phyloP scores from a whole-genome alignment of 495 filamentous ascomycete genomes.

The Neurospora discreta region DNA sequence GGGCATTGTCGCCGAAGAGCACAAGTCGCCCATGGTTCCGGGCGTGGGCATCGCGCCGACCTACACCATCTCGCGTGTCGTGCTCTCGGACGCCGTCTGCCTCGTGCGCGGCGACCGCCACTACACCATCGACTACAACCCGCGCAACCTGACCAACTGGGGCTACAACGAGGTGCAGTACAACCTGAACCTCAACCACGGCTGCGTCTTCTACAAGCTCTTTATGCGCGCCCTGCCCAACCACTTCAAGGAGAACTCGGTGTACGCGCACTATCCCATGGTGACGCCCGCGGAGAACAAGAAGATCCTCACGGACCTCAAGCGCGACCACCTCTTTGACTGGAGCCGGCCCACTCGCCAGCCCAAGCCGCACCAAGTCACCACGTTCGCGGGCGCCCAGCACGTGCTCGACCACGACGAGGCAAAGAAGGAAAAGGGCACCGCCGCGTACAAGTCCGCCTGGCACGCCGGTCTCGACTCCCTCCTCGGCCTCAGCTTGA shows the following conservation, averaged over 20 bases:
- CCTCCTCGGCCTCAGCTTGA: conserved; percentile 35
- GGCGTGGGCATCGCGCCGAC: conserved; percentile 74
- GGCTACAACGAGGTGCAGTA: conserved; percentile 40
- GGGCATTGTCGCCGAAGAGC: conserved; percentile 70
- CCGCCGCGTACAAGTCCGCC: conserved; percentile 50
- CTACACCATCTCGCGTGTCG: conserved; percentile 72
- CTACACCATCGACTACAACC: conserved; percentile 65
- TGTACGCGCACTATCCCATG: conserved; percentile 86
- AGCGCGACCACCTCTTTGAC: conserved; percentile 58
- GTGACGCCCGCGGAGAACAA: conserved; percentile 57
- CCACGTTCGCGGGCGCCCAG: conserved; percentile 51
- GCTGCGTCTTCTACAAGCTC: conserved; percentile 79
- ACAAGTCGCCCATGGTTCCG: conserved; percentile 60
- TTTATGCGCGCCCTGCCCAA: conserved; percentile 69
- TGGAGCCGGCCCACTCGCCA: conserved; percentile 51
- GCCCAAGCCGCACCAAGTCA: conserved; percentile 41
- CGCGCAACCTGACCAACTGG: conserved; percentile 74
- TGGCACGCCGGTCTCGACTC: conserved; percentile 48
- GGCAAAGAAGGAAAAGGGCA: too few relatives aligned
- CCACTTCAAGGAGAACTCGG: conserved; percentile 65
- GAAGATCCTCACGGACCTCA: conserved; percentile 63
- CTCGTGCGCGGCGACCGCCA: conserved; percentile 82
- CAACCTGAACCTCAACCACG: conserved; percentile 56
- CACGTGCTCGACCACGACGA: conserved; percentile 43
- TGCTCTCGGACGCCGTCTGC: conserved; percentile 76